These are phyloP conservation scores for Phylloboletellus chloephorus DNA, from an alignment of 1,284 basidiomycete species.

Conservation along the genomic window DNA sequence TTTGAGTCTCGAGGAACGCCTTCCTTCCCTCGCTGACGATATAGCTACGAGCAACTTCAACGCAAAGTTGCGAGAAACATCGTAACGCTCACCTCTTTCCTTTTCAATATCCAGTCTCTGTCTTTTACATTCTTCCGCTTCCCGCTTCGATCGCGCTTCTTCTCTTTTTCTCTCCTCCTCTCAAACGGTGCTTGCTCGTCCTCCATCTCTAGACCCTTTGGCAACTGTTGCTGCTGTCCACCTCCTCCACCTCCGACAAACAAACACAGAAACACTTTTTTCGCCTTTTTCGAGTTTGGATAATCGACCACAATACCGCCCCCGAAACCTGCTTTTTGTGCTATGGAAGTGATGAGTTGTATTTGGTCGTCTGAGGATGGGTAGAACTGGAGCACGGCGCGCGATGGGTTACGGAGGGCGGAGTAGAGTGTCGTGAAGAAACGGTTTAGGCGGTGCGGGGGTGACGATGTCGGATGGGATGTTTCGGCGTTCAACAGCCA, in stretches of 20 bases:
- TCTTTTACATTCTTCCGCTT: conserved; percentile 67
- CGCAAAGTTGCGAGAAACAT: background rate
- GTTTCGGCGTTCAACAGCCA: conserved; percentile 99
- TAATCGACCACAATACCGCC: conserved; percentile 97
- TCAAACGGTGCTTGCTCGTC: conserved; percentile 59
- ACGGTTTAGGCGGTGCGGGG: conserved; percentile 83
- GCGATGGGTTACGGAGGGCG: conserved; percentile 83
- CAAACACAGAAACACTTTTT: conserved; percentile 87
- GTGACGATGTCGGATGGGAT: conserved; percentile 84
- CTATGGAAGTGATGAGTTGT: conserved; percentile 89
- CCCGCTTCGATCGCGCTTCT: conserved; percentile 45
- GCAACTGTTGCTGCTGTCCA: conserved; percentile 55
- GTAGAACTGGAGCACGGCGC: conserved; percentile 95
- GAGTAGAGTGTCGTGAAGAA: conserved; percentile 99
- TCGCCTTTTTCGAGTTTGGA: conserved; percentile 92
- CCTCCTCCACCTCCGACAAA: conserved; percentile 75
- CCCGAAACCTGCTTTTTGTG: conserved; percentile 93
- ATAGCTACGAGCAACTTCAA: conserved; percentile 45
- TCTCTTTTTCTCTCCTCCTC: conserved; percentile 59
- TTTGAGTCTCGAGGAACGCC: conserved; percentile 75
- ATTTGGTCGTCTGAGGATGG: conserved; percentile 94
- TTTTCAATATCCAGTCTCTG: conserved; percentile 77
- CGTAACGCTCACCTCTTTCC: conserved; percentile 63
- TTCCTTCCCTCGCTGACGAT: conserved; percentile 77
- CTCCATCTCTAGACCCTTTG: conserved; percentile 69